These are phyloP conservation scores for Phlebiopsis flavidoalba DNA, from an alignment of 768 basidiomycete species.

Conservation along the genomic window DNA sequence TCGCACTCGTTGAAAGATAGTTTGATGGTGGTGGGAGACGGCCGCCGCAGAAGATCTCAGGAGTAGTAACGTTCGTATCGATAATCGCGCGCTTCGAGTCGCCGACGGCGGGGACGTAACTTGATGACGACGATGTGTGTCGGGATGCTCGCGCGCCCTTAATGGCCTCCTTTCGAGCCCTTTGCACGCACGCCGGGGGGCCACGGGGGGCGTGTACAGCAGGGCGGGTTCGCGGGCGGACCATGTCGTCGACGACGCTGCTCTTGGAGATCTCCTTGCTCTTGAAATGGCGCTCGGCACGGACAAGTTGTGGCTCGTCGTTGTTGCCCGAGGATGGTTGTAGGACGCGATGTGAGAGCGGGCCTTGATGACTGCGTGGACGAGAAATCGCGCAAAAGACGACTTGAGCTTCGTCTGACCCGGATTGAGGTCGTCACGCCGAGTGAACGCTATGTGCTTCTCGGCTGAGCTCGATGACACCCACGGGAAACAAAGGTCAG, in stretches of 20 bases:
- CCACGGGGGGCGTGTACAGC: slow-evolving; percentile 75
- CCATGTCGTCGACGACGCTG: slow-evolving; percentile 98
- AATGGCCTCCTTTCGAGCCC: slow-evolving; percentile 54
- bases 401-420: slow-evolving; percentile 97
- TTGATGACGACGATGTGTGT: slow-evolving; percentile 33
- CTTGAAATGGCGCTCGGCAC: slow-evolving; percentile 89
- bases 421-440: slow-evolving; percentile 96
- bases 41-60: slow-evolving; percentile 96
- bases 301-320: slow-evolving; percentile 82
- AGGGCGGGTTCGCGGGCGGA: slow-evolving; percentile 64
- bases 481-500: slow-evolving; percentile 97
- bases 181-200: slow-evolving; percentile 46
- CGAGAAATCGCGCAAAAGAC: slow-evolving; percentile 98
- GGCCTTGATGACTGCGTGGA: slow-evolving; percentile 98
- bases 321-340: slow-evolving; percentile 99
- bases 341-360: slow-evolving; percentile 94
- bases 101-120: slow-evolving; percentile 92
- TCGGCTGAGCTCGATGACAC: slow-evolving; percentile 91
- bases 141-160: neutral
- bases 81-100: slow-evolving; percentile 99
- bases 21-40: slow-evolving; percentile 91
- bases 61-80: slow-evolving; percentile 77
- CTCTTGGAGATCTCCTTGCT: slow-evolving; percentile 99
- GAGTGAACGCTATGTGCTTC: slow-evolving; percentile 83
- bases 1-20: slow-evolving; percentile 98